Percentiles rank a stretch among this genome's conserved stretches.
Conservation (phyloP, 805 yeast species). For the Wickerhamiella alocasiicola region DNA sequence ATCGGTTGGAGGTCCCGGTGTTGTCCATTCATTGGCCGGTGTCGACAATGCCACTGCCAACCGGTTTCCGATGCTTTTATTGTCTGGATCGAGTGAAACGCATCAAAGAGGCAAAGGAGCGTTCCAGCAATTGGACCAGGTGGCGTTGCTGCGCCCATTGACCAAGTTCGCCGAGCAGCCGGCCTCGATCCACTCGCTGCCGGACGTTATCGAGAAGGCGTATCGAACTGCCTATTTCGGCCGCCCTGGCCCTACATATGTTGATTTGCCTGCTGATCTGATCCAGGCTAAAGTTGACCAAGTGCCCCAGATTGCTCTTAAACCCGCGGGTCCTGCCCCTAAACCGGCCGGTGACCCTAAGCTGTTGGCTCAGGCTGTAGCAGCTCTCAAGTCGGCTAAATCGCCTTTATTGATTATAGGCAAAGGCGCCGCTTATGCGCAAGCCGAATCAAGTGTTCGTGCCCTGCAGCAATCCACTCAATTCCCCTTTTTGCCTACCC, state of each 20-base stretch:
- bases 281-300: constrained; percentile 29
- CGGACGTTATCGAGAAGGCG: constrained; percentile 35
- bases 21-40: constrained; percentile 57
- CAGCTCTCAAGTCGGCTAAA: constrained; percentile 27
- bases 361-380: constrained; percentile 30
- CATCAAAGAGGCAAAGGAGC: constrained; percentile 45
- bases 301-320: background rate
- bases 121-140: constrained; percentile 61
- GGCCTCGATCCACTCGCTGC: constrained; percentile 27
- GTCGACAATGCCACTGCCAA: constrained; percentile 48
- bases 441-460: constrained; percentile 32
- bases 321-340: constrained; percentile 29
- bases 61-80: constrained; percentile 51
- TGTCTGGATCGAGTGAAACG: constrained; percentile 50
- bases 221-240: constrained; percentile 37
- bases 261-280: constrained; percentile 53
- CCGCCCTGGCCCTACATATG: constrained; percentile 47
- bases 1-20: constrained; percentile 69
- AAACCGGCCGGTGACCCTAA: constrained; percentile 29
- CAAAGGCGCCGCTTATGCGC: constrained; percentile 47
- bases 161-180: constrained; percentile 43
- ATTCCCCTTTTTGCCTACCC: constrained; percentile 55
- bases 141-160: constrained; percentile 36
- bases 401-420: constrained; percentile 50
- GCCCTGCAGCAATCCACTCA: constrained; percentile 32